These are phyloP conservation scores for Coffea eugenioides DNA, from an alignment of 257 asterid genomes.

Conservation along the genomic window DNA sequence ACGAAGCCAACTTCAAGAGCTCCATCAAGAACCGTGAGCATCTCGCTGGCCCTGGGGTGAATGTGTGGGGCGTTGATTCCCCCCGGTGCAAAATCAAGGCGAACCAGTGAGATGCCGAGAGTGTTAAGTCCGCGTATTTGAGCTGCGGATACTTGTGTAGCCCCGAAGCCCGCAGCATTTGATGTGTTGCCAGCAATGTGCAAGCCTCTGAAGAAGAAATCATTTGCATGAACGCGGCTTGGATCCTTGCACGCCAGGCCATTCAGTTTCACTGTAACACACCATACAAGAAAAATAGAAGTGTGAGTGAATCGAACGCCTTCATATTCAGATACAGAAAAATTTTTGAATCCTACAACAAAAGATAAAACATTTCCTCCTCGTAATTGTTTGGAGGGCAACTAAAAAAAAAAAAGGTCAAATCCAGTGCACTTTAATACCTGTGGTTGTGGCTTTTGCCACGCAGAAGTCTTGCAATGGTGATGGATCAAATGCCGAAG, in stretches of 20 bases:
- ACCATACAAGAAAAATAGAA: not conserved
- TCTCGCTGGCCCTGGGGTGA: slow-evolving; percentile 13
- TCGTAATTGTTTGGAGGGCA: too few species aligned
- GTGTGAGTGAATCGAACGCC: not conserved
- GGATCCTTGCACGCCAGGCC: slow-evolving; percentile 13
- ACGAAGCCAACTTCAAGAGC: slow-evolving; percentile 3
- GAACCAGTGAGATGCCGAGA: slow-evolving; percentile 5
- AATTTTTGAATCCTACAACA: too few species aligned
- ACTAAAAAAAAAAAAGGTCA: too few species aligned
- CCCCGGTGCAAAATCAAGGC: slow-evolving; percentile 4
- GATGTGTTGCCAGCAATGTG: slow-evolving; percentile 7
- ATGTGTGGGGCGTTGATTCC: slow-evolving; percentile 4
- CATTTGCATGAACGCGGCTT: not conserved
- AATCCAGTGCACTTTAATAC: not conserved
- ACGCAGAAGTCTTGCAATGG: slow-evolving; percentile 12
- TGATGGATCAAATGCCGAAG: not conserved
- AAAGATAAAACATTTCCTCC: too few species aligned
- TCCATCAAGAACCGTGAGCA: slow-evolving; percentile 2
- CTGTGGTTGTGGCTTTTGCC: slow-evolving; percentile 11
- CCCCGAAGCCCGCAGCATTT: not conserved
- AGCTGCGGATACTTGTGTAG: not conserved
- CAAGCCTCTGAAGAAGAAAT: not conserved
- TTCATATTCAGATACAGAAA: not conserved
- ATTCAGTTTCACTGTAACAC: not conserved
- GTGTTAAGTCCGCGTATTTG: slow-evolving; percentile 7